phyloP scores from a whole-genome alignment of 768 basidiomycete genomes.

The Agaricus blazei region DNA sequence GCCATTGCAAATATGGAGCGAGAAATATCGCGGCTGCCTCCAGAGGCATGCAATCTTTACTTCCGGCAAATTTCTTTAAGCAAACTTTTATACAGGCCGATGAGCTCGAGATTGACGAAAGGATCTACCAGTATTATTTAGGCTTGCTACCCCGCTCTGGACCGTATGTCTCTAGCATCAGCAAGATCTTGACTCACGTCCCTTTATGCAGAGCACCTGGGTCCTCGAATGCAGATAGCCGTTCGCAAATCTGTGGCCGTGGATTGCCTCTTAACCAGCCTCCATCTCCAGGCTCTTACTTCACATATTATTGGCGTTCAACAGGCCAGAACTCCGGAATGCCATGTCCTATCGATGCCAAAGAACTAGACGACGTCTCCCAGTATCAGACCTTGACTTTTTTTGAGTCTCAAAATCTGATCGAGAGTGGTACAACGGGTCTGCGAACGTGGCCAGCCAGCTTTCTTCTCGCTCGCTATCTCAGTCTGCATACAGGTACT shows the following conservation, averaged over 20 bases:
- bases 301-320: conserved; percentile 60
- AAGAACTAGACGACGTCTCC: conserved; percentile 15
- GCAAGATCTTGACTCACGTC: conserved; percentile 3
- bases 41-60: conserved; percentile 1
- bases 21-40: conserved; percentile 41
- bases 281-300: conserved; percentile 50
- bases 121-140: conserved; percentile 61
- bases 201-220: conserved; percentile 16
- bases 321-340: background rate
- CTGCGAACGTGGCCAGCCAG: conserved; percentile 78
- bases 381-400: conserved; percentile 48
- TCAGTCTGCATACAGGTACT: conserved; percentile 53
- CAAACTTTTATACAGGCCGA: conserved; percentile 27
- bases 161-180: conserved; percentile 19
- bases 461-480: conserved; percentile 56
- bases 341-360: background rate
- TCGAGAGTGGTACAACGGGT: conserved; percentile 77
- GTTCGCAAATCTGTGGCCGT: conserved; percentile 21
- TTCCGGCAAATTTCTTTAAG: background rate
- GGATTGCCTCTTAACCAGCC: conserved; percentile 20
- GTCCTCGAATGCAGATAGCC: conserved; percentile 14
- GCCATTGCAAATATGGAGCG: conserved; percentile 49
- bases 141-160: conserved; percentile 36
- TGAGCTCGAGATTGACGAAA: conserved; percentile 54
- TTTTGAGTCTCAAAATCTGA: conserved; percentile 66